Conservation (phyloP, 345 rosid genomes). For the Pugionium dolabratum region DNA sequence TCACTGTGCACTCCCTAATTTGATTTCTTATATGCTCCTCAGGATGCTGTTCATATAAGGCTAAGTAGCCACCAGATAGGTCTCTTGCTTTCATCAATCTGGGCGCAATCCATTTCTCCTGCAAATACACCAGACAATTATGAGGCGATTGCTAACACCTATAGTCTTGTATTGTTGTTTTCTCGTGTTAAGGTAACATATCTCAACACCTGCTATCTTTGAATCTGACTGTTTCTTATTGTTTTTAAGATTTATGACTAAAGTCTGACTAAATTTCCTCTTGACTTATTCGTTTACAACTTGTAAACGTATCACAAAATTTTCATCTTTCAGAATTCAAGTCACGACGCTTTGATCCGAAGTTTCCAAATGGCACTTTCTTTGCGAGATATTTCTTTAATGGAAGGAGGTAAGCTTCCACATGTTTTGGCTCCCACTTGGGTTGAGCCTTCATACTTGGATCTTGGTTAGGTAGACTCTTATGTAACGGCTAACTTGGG, state of each 20-base stretch:
- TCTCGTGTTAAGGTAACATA: conserved; percentile 82
- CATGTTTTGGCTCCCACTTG: conserved; percentile 10
- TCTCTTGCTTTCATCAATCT: conserved; percentile 86
- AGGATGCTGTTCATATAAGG: conserved; percentile 73
- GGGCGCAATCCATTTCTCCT: conserved; percentile 92
- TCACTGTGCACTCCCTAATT: conserved; percentile 31
- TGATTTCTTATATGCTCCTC: conserved; percentile 28
- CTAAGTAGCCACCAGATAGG: conserved; percentile 92
- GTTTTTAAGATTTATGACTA: conserved; percentile 12
- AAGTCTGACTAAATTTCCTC: neutral
- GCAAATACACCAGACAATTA: conserved; percentile 83
- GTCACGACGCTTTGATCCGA: conserved; percentile 68
- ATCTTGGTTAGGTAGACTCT: conserved; percentile 16
- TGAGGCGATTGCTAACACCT: conserved; percentile 94
- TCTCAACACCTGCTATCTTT: conserved; percentile 11
- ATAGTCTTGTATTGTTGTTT: conserved; percentile 82
- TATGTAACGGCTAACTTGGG: too few species aligned
- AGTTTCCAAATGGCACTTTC: conserved; percentile 95
- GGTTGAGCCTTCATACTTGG: conserved; percentile 15
- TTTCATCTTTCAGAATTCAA: conserved; percentile 68
- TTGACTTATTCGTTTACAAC: neutral
- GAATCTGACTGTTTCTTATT: conserved; percentile 20
- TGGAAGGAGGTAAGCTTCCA: conserved; percentile 65
- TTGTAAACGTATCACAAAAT: conserved; percentile 6
- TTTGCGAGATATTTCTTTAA: conserved; percentile 72